These are phyloP conservation scores for Gossypium gossypioides DNA, from an alignment of 441 rosid genomes.

Conservation along the genomic window DNA sequence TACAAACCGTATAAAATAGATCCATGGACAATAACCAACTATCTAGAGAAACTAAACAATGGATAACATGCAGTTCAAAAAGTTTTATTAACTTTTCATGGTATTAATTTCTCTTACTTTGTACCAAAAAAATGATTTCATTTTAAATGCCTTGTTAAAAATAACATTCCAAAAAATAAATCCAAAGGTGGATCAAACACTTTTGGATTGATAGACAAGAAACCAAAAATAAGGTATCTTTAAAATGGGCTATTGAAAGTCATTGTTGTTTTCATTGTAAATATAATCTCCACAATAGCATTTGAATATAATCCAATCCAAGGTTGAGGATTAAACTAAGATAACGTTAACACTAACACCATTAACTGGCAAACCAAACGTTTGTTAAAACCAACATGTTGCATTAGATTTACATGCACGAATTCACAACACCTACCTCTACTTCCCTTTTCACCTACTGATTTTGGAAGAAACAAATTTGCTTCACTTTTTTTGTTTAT, in stretches of 20 bases:
- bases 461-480: background rate
- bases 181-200: background rate
- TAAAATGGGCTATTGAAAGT: background rate
- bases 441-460: background rate
- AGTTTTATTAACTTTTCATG: no score
- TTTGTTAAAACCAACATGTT: background rate
- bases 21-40: no score
- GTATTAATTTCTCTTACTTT: no score
- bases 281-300: background rate
- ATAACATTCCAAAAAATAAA: background rate
- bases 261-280: background rate
- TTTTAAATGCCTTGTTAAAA: background rate
- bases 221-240: background rate
- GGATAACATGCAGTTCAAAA: no score
- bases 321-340: background rate
- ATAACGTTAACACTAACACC: background rate
- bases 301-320: background rate
- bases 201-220: background rate
- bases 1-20: no score
- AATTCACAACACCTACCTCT: background rate
- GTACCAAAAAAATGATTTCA: background rate
- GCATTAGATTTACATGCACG: background rate
- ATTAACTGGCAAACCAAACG: background rate
- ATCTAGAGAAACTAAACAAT: no score
- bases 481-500: background rate